These are phyloP conservation scores for Trichoderma sp. DNA, from an alignment of 2,329 filamentous ascomycete species.

Conservation along the genomic window DNA sequence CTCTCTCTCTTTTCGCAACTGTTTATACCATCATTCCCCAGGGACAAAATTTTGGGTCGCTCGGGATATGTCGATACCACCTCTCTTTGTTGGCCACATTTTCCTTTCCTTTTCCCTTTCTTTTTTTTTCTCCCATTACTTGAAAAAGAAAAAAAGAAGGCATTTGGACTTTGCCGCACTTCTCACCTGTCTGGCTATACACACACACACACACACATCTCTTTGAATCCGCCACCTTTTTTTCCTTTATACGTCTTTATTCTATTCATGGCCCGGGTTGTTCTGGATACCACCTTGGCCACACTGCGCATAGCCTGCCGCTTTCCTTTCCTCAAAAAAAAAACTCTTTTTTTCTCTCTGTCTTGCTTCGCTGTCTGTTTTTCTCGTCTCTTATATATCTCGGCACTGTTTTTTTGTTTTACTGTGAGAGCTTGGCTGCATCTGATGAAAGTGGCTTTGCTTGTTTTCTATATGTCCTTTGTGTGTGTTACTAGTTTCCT, in stretches of 20 bases:
- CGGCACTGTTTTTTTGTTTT: neutral
- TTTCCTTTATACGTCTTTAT: neutral
- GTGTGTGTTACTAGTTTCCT: conserved; percentile 17
- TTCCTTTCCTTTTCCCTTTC: neutral
- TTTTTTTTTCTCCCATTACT: neutral
- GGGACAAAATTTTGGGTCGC: neutral
- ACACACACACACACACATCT: neutral
- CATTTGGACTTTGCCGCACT: neutral
- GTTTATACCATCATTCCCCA: conserved; percentile 15
- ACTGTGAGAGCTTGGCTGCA: neutral
- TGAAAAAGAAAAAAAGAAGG: neutral
- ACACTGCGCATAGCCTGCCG: conserved; percentile 11
- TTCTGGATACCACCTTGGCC: conserved; percentile 34
- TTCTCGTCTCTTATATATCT: neutral
- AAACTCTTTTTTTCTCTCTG: neutral
- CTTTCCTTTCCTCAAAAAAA: conserved; percentile 8
- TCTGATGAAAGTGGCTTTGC: neutral
- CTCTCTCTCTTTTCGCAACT: no score
- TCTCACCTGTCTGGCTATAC: neutral
- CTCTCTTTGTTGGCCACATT: neutral
- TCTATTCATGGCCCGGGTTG: conserved; percentile 30
- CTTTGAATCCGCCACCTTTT: neutral
- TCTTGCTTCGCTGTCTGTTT: neutral
- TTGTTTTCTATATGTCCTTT: neutral
- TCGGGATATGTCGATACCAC: neutral